A percentile compares a stretch with the other conserved stretches of the same genome.
These are phyloP conservation scores for Euphorbia celastroides DNA, from an alignment of 441 rosid genomes.

Conservation along the genomic window DNA sequence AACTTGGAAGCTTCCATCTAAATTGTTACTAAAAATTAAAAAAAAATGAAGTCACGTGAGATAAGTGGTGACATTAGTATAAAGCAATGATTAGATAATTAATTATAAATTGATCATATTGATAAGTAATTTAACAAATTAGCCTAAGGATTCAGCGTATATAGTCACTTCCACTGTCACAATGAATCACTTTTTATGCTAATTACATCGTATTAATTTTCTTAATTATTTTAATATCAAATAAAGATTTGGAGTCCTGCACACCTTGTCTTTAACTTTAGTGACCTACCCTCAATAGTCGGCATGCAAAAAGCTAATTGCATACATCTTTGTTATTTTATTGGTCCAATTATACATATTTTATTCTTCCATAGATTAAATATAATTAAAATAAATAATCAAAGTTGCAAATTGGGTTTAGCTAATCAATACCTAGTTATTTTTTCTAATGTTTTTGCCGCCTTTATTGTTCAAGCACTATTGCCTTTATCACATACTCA, in stretches of 20 bases:
- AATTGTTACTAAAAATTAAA: not conserved
- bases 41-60: not conserved
- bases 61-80: not conserved
- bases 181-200: not conserved
- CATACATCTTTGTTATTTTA: not conserved
- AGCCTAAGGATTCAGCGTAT: conserved; percentile 25
- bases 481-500: too few relatives aligned
- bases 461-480: too few relatives aligned
- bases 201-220: not conserved
- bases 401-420: not conserved
- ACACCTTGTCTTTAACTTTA: conserved; percentile 3
- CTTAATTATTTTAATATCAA: not conserved
- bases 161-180: conserved; percentile 16
- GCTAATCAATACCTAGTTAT: not conserved
- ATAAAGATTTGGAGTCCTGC: conserved; percentile 16
- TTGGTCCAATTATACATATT: not conserved
- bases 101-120: not conserved
- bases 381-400: too few relatives aligned
- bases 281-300: conserved; percentile 9
- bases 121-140: not conserved
- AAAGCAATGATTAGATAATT: not conserved
- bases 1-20: not conserved
- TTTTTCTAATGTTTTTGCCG: too few relatives aligned
- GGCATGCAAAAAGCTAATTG: not conserved
- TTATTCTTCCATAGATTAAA: not conserved